Percentiles rank a stretch among this genome's conserved stretches.
Conservation (phyloP, 2,329 filamentous ascomycete species). For the Aureobasidium sp. region DNA sequence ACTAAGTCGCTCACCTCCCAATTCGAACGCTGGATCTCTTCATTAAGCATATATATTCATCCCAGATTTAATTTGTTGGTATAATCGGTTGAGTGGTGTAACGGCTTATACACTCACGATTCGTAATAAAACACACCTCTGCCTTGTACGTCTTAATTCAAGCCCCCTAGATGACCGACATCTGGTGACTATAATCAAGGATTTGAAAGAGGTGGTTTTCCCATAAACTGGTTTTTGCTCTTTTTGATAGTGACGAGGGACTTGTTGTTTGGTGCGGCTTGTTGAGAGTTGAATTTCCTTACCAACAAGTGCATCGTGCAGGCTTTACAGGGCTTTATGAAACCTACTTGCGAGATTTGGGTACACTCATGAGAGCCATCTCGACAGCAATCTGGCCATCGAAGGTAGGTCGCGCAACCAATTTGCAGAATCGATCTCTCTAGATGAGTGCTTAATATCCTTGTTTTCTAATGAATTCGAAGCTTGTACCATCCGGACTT, state of each 20-base stretch:
- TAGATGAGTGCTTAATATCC: too few species aligned
- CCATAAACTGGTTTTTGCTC: background rate
- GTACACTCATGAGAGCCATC: too few species aligned
- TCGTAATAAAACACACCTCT: background rate
- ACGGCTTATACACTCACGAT: background rate
- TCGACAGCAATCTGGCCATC: too few species aligned
- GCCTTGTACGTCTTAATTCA: background rate
- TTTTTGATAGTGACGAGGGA: background rate
- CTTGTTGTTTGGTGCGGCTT: background rate
- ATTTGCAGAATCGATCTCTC: too few species aligned
- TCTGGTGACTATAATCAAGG: background rate
- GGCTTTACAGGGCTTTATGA: too few species aligned
- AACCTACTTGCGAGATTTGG: too few species aligned
- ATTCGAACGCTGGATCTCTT: background rate
- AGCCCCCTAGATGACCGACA: background rate
- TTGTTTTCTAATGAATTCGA: too few species aligned
- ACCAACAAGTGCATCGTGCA: too few species aligned
- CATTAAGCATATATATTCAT: background rate
- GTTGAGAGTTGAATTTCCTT: too few species aligned
- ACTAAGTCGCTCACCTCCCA: background rate
- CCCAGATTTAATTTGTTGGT: background rate
- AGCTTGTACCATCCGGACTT: too few species aligned
- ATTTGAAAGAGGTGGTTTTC: background rate
- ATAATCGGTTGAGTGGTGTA: background rate
- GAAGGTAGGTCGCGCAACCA: too few species aligned